Evolutionary conservation across 2,329 filamentous ascomycete genomes (phyloP).

Genomic region (Alternaria alternata): DNA sequence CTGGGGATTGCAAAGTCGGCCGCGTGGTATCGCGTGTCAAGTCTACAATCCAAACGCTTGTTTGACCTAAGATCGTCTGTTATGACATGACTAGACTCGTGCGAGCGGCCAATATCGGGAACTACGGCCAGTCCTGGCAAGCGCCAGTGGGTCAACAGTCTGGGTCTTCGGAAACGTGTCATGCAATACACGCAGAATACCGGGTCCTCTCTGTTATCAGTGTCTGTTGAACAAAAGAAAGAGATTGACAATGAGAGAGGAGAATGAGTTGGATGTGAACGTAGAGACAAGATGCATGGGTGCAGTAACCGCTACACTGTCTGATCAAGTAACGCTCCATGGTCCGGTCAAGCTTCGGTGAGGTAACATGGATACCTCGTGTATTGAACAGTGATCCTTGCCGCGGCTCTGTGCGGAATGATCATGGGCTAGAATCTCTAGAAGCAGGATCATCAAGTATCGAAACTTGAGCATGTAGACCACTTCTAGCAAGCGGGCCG

Average conservation of each 20-base stretch:
- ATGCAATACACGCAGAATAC: background rate
- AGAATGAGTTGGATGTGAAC: background rate
- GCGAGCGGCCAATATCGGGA: constrained; percentile 1
- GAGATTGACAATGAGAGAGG: background rate
- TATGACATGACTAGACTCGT: background rate
- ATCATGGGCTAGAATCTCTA: background rate
- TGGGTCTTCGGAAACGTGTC: background rate
- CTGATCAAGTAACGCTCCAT: background rate
- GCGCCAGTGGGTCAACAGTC: background rate
- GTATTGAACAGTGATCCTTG: background rate
- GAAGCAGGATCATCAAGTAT: background rate
- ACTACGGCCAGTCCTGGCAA: background rate
- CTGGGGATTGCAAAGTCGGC: background rate
- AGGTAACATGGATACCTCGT: background rate
- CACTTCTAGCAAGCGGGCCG: background rate
- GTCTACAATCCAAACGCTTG: background rate
- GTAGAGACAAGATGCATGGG: background rate
- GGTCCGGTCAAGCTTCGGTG: background rate
- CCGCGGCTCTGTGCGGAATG: background rate
- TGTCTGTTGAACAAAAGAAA: background rate
- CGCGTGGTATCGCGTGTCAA: background rate
- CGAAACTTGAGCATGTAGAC: background rate
- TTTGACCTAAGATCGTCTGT: background rate
- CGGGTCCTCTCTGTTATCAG: background rate
- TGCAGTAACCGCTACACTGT: background rate